These are phyloP conservation scores for Pseudocercospora musae DNA, from an alignment of 2,329 filamentous ascomycete genomes.

Conservation along the genomic window DNA sequence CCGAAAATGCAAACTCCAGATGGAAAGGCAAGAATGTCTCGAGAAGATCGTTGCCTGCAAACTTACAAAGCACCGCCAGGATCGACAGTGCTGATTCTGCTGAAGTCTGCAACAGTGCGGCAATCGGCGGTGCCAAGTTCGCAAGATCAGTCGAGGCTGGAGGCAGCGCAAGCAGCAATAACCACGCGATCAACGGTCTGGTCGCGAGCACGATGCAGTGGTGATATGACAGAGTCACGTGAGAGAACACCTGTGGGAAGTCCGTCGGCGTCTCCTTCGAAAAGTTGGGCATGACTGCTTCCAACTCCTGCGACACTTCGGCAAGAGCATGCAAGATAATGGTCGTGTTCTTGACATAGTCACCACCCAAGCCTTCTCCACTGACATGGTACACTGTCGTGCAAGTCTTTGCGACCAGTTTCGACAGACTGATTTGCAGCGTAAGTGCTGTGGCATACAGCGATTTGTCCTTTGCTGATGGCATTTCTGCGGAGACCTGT, in stretches of 20 bases:
- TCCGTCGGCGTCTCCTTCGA: conserved; percentile 2
- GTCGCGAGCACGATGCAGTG: conserved; percentile 27
- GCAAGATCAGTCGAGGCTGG: conserved; percentile 9
- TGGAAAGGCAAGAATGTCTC: conserved; percentile 27
- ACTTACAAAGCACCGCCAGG: conserved; percentile 2
- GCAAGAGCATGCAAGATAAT: conserved; percentile 24
- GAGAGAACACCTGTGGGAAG: conserved; percentile 11
- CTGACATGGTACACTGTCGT: conserved; percentile 6
- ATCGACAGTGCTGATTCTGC: conserved; percentile 14
- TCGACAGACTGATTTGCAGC: conserved; percentile 8
- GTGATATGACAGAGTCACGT: conserved; percentile 16
- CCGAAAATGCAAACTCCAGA: conserved; percentile 25
- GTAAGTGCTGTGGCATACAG: conserved; percentile 7
- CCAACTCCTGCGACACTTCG: conserved; percentile 25
- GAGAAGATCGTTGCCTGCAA: conserved; percentile 4
- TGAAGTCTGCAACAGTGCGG: conserved; percentile 8
- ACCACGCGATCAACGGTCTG: conserved; percentile 34
- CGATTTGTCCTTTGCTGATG: conserved; percentile 6
- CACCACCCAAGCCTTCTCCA: conserved; percentile 7
- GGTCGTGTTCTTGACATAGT: conserved; percentile 19
- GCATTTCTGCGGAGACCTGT: conserved; percentile 44
- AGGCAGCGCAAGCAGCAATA: conserved; percentile 11
- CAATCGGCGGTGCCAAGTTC: conserved; percentile 15
- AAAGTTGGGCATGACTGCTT: conserved; percentile 7
- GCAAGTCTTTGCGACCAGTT: conserved; percentile 11